Percentiles rank a stretch among this genome's conserved stretches.
phyloP scores from a whole-genome alignment of 352 stramenopile genomes.

The Globisporangium emineosum region DNA sequence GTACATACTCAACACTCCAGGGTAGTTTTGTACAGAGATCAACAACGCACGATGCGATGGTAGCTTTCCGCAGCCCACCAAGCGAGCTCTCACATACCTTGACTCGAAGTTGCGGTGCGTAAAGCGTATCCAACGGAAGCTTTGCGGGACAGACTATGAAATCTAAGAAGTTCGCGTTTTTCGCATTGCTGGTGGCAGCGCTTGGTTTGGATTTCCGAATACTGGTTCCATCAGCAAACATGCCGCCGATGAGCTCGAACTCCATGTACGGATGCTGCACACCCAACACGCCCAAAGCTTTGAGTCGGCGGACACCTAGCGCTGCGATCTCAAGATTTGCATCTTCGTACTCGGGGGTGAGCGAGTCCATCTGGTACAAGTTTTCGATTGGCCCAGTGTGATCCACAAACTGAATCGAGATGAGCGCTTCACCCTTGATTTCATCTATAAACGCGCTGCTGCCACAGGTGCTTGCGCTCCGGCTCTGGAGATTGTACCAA shows the following conservation, averaged over 20 bases:
- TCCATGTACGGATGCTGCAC: constrained; percentile 61
- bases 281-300: constrained; percentile 47
- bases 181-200: constrained; percentile 30
- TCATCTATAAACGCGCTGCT: constrained; percentile 29
- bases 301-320: constrained; percentile 63
- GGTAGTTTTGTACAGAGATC: constrained; percentile 60
- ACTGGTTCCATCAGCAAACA: constrained; percentile 46
- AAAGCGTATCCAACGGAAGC: constrained; percentile 59
- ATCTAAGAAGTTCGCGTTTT: constrained; percentile 79
- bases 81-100: constrained; percentile 55
- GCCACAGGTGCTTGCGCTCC: constrained; percentile 15
- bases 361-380: constrained; percentile 23
- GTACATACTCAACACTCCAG: constrained; percentile 58
- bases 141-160: constrained; percentile 43
- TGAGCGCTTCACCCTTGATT: constrained; percentile 39
- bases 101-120: constrained; percentile 57
- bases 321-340: constrained; percentile 64
- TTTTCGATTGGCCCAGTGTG: constrained; percentile 30
- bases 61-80: constrained; percentile 49
- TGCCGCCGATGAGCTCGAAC: constrained; percentile 59
- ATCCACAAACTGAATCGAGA: constrained; percentile 70
- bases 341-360: constrained; percentile 50
- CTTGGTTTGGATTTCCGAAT: constrained; percentile 41
- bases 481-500: constrained; percentile 41
- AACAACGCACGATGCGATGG: constrained; percentile 54